Evolutionary conservation across 306 rosid genomes (phyloP), one percentile per base, ranked within the genome.

Genomic region (Styphnolobium japonicum): DNA sequence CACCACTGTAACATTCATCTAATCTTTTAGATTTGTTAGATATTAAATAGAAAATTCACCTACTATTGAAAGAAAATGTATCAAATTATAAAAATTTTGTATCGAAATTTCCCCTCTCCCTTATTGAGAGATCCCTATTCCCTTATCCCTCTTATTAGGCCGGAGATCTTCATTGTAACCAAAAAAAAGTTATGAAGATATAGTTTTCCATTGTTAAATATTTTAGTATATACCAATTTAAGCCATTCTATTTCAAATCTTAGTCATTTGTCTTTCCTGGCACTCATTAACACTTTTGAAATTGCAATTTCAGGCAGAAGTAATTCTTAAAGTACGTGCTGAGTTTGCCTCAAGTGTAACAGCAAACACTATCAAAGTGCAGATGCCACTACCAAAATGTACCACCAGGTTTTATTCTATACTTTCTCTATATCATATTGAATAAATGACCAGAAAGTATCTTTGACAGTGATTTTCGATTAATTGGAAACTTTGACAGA

Each of bases 321-420:
- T 89, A 80, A 85, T 82, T 74, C 90, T 93, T 60, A 93, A 89
- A 85, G 56, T 93, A 76, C 79, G 57, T 84, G 94, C 97, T 3
- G 96, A 93, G 81, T 89, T 89, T 77, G 88, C 96, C 72, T 88
- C 94, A 25, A 90, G 87, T 84, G 55, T 90, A 76, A 85, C 97
- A 43, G 92, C 96, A 71, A 90, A 93, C 83, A 88, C 96, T 57
- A 77, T 93, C 80, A 75, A 85, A 74, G 85, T 90, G 64, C 90
- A 86, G 88, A 89, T 93, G 97, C 94, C 96, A 31, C 89, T 93
- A 46, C 94, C 97, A 45, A 90, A 83, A 14, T 86, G 63, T 79
- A 90, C 97, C 76, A 83, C 80, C 78, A 83, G 89, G 83, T 88
- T 19, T 69, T 77, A 60, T 66, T 66, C 33, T 66, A 39, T 57